Evolutionary conservation across 495 filamentous ascomycete species (phyloP), one percentile per base, ranked within the genome.

Genomic region (Aspergillus sparsus): DNA sequence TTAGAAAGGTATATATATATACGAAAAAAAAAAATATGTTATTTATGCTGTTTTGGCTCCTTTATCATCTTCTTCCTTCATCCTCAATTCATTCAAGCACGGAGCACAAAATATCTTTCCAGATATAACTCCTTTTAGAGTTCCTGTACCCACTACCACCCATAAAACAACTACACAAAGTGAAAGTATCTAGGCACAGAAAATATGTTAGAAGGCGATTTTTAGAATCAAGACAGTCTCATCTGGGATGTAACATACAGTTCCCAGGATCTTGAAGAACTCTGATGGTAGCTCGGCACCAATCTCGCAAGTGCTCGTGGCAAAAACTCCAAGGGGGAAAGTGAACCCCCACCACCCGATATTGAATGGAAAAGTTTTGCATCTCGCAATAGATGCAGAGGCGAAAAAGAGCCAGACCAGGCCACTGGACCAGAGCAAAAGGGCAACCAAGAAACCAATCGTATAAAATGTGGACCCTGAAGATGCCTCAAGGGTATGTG

Each of bases 301-400:
- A 7, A 87, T 60, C 46, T 74, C 66, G 11, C 67, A 71, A 1
- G 85, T 86, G 27, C 75, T 73, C 6, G 74, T 64, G 0, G 84
- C 75, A 63, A 80, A 85, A n/a, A 81, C 81, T 33, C 81, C 84
- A 27, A 87, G 60, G 0, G 85, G 85, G 53, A 88, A 89, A 2
- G 78, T 84, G 52, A 88, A 87, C 5, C 80, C 81, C 86, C 86
- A 89, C 85, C 85, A 88, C 1, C 85, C 85, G 64, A 87, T 82
- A 55, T 87, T 87, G 67, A 88, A 88, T 0, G 85, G 83, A 50
- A 88, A 87, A 11, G 62, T 76, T 51, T 65, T 74, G 9, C 39
- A 78, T 5, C 64, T 57, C 0, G 56, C 57, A n/a, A 76, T 70
- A 1, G 74, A 67, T 0, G 67, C 70, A 3, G 71, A 55, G 8